Evolutionary conservation across 2,329 filamentous ascomycete genomes (phyloP).

Genomic region (Colletotrichum sp.): DNA sequence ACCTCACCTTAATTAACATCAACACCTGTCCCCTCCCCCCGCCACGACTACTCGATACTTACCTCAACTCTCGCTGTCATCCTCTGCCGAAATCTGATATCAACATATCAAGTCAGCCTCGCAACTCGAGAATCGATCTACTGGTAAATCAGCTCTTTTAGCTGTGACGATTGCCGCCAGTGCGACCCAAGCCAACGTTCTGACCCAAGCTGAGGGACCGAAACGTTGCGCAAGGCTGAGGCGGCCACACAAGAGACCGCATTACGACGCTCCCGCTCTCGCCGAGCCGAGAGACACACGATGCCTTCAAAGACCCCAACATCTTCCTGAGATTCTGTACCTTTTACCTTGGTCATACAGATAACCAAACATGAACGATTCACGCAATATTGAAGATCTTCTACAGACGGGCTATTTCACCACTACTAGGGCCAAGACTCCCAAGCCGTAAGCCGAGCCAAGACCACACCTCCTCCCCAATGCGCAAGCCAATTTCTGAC

Average conservation of each 20-base stretch:
- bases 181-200: not conserved
- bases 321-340: not conserved
- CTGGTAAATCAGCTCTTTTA: not conserved
- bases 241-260: not conserved
- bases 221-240: constrained; percentile 4
- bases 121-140: not conserved
- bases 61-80: not conserved
- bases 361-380: constrained; percentile 42
- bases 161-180: not conserved
- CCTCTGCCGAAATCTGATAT: not conserved
- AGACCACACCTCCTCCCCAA: not conserved
- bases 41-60: not conserved
- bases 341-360: not conserved
- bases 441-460: constrained; percentile 32
- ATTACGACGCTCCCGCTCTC: not conserved
- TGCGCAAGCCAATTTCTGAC: not conserved
- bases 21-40: not conserved
- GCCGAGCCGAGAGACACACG: not conserved
- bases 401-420: constrained; percentile 56
- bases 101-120: not conserved
- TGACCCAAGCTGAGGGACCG: not conserved
- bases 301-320: constrained; percentile 9
- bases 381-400: constrained; percentile 48
- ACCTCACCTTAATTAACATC: not conserved
- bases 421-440: constrained; percentile 47